Conservation (phyloP, 2,329 filamentous ascomycete species). For the Neopestalotiopsis rosae region DNA sequence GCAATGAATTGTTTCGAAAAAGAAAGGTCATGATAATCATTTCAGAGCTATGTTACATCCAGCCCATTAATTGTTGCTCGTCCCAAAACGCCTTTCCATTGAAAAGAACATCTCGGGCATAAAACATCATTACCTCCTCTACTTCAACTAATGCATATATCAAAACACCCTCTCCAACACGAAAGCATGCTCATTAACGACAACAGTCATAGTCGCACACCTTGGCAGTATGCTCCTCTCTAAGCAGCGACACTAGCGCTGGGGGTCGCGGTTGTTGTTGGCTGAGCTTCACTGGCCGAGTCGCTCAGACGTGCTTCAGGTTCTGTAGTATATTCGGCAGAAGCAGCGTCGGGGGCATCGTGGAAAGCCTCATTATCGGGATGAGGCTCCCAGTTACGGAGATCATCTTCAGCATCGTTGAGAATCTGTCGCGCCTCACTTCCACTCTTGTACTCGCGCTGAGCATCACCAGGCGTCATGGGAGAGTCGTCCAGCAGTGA, state of each 20-base stretch:
- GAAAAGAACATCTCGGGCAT: background rate
- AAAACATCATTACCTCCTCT: background rate
- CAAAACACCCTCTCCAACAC: background rate
- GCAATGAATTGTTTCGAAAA: background rate
- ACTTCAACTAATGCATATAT: background rate
- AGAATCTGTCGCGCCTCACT: constrained; percentile 81
- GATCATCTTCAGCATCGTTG: constrained; percentile 89
- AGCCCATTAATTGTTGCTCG: constrained; percentile 7
- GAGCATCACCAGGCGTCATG: constrained; percentile 82
- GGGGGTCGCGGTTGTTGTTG: background rate
- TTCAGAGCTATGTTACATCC: constrained; percentile 11
- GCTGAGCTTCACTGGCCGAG: background rate
- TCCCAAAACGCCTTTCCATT: background rate
- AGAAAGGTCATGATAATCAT: background rate
- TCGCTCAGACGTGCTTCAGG: background rate
- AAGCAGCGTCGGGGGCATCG: background rate
- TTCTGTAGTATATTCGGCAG: background rate
- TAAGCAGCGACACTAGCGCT: constrained; percentile 7
- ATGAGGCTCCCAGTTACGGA: constrained; percentile 73
- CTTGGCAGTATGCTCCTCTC: background rate
- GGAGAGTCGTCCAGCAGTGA: constrained; percentile 88
- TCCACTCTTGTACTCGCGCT: constrained; percentile 69
- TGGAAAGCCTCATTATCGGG: constrained; percentile 35
- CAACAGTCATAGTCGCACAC: background rate
- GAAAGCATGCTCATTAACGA: background rate